Conservation (phyloP, 2,329 filamentous ascomycete genomes). For the Cladophialophora chaetospira region DNA sequence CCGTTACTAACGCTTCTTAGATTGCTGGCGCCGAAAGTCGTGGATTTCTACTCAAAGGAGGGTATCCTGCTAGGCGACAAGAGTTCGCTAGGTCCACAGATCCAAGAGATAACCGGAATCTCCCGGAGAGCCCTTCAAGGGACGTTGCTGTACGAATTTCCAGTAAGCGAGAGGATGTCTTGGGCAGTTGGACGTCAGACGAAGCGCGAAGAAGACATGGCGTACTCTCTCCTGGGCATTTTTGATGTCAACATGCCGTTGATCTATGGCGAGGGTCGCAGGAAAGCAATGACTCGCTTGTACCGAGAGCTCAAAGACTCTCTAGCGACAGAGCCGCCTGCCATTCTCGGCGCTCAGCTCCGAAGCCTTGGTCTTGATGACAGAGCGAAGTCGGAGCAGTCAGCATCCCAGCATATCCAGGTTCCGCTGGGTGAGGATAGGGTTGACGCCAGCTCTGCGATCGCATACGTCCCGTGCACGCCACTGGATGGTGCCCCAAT, state of each 20-base stretch:
- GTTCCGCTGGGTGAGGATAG: too few relatives aligned
- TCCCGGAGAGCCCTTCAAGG: not conserved
- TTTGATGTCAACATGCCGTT: constrained; percentile 37
- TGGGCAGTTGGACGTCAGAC: constrained; percentile 23
- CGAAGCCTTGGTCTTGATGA: too few relatives aligned
- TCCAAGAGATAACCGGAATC: not conserved
- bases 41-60: constrained; percentile 33
- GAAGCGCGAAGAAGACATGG: constrained; percentile 34
- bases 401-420: too few relatives aligned
- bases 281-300: too few relatives aligned
- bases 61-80: constrained; percentile 28
- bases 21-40: constrained; percentile 34
- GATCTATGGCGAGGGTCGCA: constrained; percentile 40
- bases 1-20: too few relatives aligned
- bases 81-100: not conserved
- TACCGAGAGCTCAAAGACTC: too few relatives aligned
- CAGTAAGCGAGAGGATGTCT: not conserved
- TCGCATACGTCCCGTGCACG: too few relatives aligned
- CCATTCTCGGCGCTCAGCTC: too few relatives aligned
- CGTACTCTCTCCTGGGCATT: constrained; percentile 37
- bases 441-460: too few relatives aligned
- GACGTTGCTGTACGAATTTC: constrained; percentile 8
- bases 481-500: too few relatives aligned
- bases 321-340: too few relatives aligned
- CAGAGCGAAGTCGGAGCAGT: too few relatives aligned